Percentiles rank a stretch among this genome's conserved stretches.
phyloP scores from a whole-genome alignment of 345 rosid genomes.

The Salix exigua region DNA sequence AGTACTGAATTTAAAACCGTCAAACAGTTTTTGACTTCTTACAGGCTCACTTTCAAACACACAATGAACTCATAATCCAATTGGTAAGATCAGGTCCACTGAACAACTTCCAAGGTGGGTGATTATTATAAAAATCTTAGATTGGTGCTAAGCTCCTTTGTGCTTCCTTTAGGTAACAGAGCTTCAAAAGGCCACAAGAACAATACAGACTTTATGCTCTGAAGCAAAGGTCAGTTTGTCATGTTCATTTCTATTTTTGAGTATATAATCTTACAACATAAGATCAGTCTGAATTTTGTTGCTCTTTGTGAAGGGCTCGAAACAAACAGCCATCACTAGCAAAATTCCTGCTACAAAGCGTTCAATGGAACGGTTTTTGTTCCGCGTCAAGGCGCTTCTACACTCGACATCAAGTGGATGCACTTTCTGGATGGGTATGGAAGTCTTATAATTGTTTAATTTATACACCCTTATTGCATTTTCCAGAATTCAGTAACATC shows the following conservation, averaged over 20 bases:
- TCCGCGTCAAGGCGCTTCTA: constrained; percentile 78
- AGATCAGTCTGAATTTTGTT: constrained; percentile 6
- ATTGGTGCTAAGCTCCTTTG: background rate
- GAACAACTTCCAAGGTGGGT: background rate
- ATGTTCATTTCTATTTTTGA: background rate
- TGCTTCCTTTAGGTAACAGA: constrained; percentile 54
- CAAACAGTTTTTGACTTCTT: constrained; percentile 66
- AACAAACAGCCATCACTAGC: constrained; percentile 66
- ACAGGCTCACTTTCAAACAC: constrained; percentile 60
- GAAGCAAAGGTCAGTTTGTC: constrained; percentile 76
- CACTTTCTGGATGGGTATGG: constrained; percentile 88
- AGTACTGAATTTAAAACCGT: constrained; percentile 17
- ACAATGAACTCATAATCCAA: constrained; percentile 54
- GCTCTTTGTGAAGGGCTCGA: constrained; percentile 52
- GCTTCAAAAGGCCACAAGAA: constrained; percentile 86
- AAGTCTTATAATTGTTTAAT: background rate
- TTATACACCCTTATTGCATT: background rate
- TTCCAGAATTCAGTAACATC: background rate
- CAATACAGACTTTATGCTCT: constrained; percentile 77
- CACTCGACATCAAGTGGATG: constrained; percentile 60
- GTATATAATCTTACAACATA: background rate
- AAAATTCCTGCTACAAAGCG: constrained; percentile 76
- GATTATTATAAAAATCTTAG: background rate
- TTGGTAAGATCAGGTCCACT: constrained; percentile 42
- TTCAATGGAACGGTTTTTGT: constrained; percentile 78